These are phyloP conservation scores for Saccharomycopsis schoenii DNA, from an alignment of 805 yeast genomes.

Conservation along the genomic window DNA sequence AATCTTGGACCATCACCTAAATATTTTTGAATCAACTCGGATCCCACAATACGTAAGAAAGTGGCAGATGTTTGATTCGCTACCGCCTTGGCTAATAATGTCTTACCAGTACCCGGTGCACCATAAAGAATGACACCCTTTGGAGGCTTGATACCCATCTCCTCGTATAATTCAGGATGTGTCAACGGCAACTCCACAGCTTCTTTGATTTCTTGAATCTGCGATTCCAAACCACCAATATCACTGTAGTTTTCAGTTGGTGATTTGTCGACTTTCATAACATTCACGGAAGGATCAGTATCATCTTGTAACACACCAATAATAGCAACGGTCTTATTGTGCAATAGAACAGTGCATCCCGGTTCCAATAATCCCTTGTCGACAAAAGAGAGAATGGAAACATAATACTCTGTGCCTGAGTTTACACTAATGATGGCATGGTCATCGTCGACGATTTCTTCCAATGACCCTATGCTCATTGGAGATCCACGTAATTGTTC, in stretches of 20 bases:
- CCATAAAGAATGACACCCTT: conserved; percentile 96
- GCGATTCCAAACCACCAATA: conserved; percentile 91
- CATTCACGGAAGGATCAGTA: conserved; percentile 95
- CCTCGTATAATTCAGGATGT: conserved; percentile 94
- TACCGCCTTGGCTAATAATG: conserved; percentile 91
- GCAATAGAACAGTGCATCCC: conserved; percentile 90
- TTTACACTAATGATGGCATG: conserved; percentile 96
- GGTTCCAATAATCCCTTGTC: conserved; percentile 95
- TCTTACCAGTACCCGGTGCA: conserved; percentile 97
- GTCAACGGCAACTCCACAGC: conserved; percentile 93
- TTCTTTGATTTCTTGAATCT: conserved; percentile 96
- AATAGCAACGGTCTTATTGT: conserved; percentile 89
- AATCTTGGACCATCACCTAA: conserved; percentile 97
- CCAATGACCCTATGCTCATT: conserved; percentile 91
- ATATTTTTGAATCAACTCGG: conserved; percentile 93
- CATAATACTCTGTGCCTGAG: conserved; percentile 96
- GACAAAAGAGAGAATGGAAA: conserved; percentile 89
- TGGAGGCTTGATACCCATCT: conserved; percentile 98
- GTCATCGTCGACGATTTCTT: conserved; percentile 96
- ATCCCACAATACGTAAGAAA: conserved; percentile 90
- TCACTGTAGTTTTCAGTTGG: conserved; percentile 96
- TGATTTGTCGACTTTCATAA: conserved; percentile 95
- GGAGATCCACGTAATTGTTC: conserved; percentile 96
- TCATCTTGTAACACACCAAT: conserved; percentile 99
- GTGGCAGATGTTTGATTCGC: conserved; percentile 98